These are phyloP conservation scores for Drechslerella coelobrocha DNA, from an alignment of 2,329 filamentous ascomycete species.

Conservation along the genomic window DNA sequence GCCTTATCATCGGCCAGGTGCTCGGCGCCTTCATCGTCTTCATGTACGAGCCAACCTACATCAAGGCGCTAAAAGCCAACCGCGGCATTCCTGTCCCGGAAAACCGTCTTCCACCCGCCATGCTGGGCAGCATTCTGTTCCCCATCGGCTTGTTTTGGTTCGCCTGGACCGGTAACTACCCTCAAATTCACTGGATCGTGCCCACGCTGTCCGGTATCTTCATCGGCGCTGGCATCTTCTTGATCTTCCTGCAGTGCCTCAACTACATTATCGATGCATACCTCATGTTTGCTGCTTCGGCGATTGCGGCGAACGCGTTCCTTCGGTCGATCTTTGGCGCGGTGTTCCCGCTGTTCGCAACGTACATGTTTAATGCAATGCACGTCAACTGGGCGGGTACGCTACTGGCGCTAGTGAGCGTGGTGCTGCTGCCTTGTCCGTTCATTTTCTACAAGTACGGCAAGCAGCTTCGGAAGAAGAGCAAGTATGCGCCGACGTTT, in stretches of 20 bases:
- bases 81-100: constrained; percentile 70
- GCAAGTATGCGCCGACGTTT: constrained; percentile 58
- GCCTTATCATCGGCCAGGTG: constrained; percentile 77
- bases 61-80: constrained; percentile 72
- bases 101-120: constrained; percentile 69
- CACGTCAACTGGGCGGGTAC: constrained; percentile 54
- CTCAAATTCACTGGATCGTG: constrained; percentile 59
- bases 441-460: constrained; percentile 70
- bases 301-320: constrained; percentile 78
- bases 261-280: constrained; percentile 62
- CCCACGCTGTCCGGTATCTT: constrained; percentile 59
- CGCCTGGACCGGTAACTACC: constrained; percentile 62
- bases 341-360: constrained; percentile 79
- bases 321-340: constrained; percentile 79
- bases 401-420: constrained; percentile 62
- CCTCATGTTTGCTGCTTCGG: constrained; percentile 66
- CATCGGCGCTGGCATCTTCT: constrained; percentile 60
- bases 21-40: constrained; percentile 71
- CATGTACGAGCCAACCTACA: constrained; percentile 70
- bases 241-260: constrained; percentile 61
- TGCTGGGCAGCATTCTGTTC: constrained; percentile 63
- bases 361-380: constrained; percentile 65
- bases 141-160: constrained; percentile 64
- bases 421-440: constrained; percentile 68
- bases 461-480: constrained; percentile 65